A percentile compares a stretch with the other conserved stretches of the same genome.
Evolutionary conservation across 768 basidiomycete genomes (phyloP).

Genomic region (Punctularia strigosozonata): DNA sequence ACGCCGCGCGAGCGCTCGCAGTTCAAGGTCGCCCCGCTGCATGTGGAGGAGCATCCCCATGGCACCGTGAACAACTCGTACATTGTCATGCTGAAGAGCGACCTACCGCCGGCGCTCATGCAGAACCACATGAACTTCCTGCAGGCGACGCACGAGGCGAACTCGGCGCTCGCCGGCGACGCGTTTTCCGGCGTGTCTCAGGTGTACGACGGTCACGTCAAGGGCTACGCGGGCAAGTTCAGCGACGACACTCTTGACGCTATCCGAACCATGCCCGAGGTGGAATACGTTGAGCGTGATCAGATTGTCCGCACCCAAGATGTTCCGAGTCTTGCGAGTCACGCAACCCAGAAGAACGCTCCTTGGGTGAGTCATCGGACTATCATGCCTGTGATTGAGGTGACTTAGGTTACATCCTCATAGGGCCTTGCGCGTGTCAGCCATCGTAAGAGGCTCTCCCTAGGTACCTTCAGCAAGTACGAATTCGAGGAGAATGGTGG

Average conservation of each 20-base stretch:
- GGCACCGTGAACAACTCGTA: constrained; percentile 84
- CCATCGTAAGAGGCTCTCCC: constrained; percentile 64
- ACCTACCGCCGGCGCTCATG: constrained; percentile 40
- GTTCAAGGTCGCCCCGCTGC: constrained; percentile 48
- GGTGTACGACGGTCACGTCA: constrained; percentile 63
- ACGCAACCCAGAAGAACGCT: constrained; percentile 45
- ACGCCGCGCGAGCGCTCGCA: constrained; percentile 26
- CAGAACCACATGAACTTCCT: constrained; percentile 76
- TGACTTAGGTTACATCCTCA: constrained; percentile 5
- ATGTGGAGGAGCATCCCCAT: constrained; percentile 49
- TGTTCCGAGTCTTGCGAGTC: constrained; percentile 7
- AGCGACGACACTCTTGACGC: constrained; percentile 53
- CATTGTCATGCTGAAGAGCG: constrained; percentile 81
- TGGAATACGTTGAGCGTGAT: constrained; percentile 87
- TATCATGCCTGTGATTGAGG: neutral
- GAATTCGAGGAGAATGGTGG: constrained; percentile 62
- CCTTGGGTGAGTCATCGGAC: constrained; percentile 61
- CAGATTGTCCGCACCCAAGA: constrained; percentile 79
- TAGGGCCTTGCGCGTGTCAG: constrained; percentile 95
- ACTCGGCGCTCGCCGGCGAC: constrained; percentile 38
- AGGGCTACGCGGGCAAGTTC: constrained; percentile 79
- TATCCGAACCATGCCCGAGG: constrained; percentile 78
- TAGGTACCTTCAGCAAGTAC: constrained; percentile 81
- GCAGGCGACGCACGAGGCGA: constrained; percentile 44
- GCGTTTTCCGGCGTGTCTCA: constrained; percentile 51